Evolutionary conservation across 208 protist species (phyloP).

Genomic region (Leishmania aethiopica): DNA sequence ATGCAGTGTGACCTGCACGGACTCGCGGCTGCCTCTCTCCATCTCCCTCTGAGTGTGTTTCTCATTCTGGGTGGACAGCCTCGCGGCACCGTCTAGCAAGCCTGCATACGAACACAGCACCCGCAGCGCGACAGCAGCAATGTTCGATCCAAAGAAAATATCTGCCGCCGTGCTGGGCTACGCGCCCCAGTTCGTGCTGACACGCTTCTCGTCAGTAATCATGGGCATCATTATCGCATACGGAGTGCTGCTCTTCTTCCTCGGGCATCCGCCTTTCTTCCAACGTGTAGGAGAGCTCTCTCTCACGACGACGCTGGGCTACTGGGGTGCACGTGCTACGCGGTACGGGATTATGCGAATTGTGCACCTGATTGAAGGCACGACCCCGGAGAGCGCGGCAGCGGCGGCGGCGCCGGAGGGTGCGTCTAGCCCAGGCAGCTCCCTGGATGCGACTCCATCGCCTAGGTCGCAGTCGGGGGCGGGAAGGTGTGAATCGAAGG

Average conservation of each 20-base stretch:
- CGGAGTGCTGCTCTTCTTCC: constrained; percentile 48
- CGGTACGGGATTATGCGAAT: constrained; percentile 32
- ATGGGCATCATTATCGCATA: constrained; percentile 64
- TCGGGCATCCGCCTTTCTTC: constrained; percentile 46
- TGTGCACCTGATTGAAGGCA: constrained; percentile 18
- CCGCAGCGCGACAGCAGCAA: not conserved
- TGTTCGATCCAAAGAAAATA: constrained; percentile 42
- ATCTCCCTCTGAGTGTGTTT: not conserved
- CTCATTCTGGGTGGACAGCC: not conserved
- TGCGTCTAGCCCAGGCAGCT: not conserved
- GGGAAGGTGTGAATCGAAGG: not conserved
- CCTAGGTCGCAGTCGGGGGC: not conserved
- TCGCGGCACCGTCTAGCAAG: not conserved
- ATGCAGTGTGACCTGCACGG: not conserved
- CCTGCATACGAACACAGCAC: not conserved
- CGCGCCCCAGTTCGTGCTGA: constrained; percentile 53
- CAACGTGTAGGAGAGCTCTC: constrained; percentile 40
- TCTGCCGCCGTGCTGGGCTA: constrained; percentile 29
- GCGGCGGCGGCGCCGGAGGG: not conserved
- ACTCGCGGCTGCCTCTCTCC: not conserved
- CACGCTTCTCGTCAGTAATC: constrained; percentile 52
- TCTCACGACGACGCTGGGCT: constrained; percentile 29
- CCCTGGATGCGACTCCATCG: not conserved
- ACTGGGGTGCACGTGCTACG: constrained; percentile 22
- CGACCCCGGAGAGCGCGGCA: not conserved